Percentiles rank a stretch among this genome's conserved stretches.
Evolutionary conservation across 2,329 filamentous ascomycete species (phyloP).

Genomic region (Epichloe bromicola): DNA sequence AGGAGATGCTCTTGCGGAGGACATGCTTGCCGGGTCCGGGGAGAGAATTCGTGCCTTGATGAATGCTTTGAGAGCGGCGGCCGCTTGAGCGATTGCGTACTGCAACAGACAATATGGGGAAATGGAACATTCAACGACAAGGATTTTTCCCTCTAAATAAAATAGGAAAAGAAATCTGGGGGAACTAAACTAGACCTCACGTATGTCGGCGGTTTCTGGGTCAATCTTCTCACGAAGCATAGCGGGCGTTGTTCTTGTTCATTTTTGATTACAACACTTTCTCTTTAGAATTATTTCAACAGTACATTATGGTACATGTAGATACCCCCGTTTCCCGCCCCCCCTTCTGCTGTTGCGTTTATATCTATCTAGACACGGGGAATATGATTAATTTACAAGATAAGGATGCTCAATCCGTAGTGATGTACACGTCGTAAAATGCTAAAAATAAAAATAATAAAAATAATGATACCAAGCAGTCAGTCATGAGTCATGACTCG

Average conservation of each 20-base stretch:
- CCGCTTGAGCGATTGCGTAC: background rate
- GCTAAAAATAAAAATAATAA: too few species aligned
- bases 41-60: slow-evolving; percentile 29
- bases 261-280: background rate
- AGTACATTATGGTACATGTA: background rate
- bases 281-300: background rate
- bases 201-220: background rate
- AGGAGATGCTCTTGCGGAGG: slow-evolving; percentile 28
- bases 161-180: too few species aligned
- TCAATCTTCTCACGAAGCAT: background rate
- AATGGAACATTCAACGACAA: too few species aligned
- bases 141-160: too few species aligned
- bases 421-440: too few species aligned
- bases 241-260: background rate
- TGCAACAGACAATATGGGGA: too few species aligned
- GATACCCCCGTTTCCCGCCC: background rate
- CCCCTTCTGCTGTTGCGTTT: background rate
- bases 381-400: background rate
- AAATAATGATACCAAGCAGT: too few species aligned
- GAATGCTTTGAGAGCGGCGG: slow-evolving; percentile 17
- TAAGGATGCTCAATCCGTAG: background rate
- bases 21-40: slow-evolving; percentile 31
- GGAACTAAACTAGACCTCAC: background rate
- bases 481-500: too few species aligned
- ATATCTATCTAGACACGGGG: background rate